Base-by-base conservation (phyloP, 352 stramenopile genomes). In the Aphanomyces stellatus region DNA sequence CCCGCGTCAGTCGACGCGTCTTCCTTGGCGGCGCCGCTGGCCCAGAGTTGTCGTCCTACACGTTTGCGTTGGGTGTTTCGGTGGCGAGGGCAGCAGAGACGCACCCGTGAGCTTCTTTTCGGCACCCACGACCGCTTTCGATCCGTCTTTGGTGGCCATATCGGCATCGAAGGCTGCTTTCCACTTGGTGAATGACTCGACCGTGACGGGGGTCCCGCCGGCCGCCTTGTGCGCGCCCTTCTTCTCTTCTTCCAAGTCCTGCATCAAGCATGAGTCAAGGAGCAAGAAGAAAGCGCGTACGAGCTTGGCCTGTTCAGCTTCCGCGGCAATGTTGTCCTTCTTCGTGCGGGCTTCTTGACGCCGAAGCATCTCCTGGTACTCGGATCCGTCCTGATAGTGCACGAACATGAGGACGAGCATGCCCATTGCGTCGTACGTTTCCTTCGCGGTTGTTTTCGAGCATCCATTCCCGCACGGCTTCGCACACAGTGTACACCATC, bases 351-450 rank as follows among this genome's bases (percentile, higher is more conserved):
- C 74, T 72, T 92, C 81, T 65, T 92, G 79, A 28, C 86, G 86
- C 65, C 83, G 84, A 62, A 95, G 73, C 86, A 95, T 95, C 67
- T 95, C 82, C 48, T 95, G 84, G 69, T 95, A 90, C 71, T 95
- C 86, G 27, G 85, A 93, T 28, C 85, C 86, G 68, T 92, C 86
- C 84, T 92, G 51, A 53, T 7, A 61, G 13, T 13, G 53, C 69
- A 19, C 27, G 37, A 1, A 69, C 24, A 24, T 13, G 11, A 22
- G 13, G 17, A 15, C 15, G 60, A 53, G 24, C 5, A 35, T 28
- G 11, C 31, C 8, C 34, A 59, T 48, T 27, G 8, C 22, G 17
- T 77, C 79, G 55, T 73, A 90, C 83, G 56, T 93, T 89, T 72
- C 82, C 86, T 69, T 90, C 76, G 37, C 82, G 77, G 73, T 95